Percentiles rank a stretch among this genome's conserved stretches.
Conservation (phyloP, 2,329 filamentous ascomycete genomes). For the Blastomyces parvus region DNA sequence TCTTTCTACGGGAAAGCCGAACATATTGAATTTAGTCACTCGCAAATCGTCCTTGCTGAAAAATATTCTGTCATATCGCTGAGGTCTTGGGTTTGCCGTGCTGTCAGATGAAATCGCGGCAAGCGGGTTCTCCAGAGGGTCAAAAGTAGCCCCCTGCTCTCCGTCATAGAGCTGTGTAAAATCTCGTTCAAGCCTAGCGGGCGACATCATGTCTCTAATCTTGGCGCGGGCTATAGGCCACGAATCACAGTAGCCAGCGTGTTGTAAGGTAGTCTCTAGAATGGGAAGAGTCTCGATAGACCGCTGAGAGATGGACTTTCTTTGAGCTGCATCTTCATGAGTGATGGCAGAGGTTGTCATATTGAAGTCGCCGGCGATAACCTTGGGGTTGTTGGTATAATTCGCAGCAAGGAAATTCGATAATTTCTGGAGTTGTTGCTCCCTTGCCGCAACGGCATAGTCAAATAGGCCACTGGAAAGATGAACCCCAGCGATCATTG, state of each 20-base stretch:
- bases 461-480: constrained; percentile 54
- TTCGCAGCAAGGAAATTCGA: constrained; percentile 37
- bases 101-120: constrained; percentile 44
- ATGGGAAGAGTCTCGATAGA: constrained; percentile 37
- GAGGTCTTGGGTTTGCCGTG: constrained; percentile 47
- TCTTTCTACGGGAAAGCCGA: constrained; percentile 40
- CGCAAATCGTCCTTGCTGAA: constrained; percentile 37
- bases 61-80: constrained; percentile 57
- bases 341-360: constrained; percentile 50
- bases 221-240: constrained; percentile 43
- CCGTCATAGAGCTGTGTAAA: constrained; percentile 42
- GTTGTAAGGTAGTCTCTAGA: constrained; percentile 41
- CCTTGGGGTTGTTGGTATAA: constrained; percentile 41
- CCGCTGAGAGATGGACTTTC: constrained; percentile 45
- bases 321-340: constrained; percentile 44
- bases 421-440: constrained; percentile 46
- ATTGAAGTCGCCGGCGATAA: constrained; percentile 58
- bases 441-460: constrained; percentile 48
- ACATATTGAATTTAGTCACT: constrained; percentile 46
- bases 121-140: constrained; percentile 48
- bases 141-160: constrained; percentile 57
- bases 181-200: constrained; percentile 17
- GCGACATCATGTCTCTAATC: constrained; percentile 35
- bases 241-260: constrained; percentile 43
- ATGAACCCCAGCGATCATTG: constrained; percentile 51